phyloP scores from a whole-genome alignment of 108 stramenopile genomes.

The Nannochloropsis oceanica region DNA sequence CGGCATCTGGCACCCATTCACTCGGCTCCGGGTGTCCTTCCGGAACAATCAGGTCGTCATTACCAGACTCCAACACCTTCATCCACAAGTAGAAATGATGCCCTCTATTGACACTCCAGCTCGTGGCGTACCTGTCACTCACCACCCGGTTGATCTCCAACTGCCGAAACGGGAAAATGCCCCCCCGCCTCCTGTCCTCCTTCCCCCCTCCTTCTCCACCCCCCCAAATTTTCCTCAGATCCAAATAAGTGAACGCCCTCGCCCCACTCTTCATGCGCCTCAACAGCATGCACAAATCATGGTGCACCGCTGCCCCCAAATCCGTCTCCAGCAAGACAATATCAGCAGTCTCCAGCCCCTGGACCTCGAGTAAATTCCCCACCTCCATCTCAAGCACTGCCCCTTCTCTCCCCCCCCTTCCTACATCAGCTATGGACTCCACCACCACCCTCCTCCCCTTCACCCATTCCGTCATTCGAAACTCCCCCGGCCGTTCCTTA shows the following conservation, averaged over 20 bases:
- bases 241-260: slow-evolving; percentile 34
- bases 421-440: background rate
- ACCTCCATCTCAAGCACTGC: slow-evolving; percentile 22
- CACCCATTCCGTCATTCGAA: background rate
- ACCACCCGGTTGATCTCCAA: slow-evolving; percentile 30
- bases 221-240: slow-evolving; percentile 32
- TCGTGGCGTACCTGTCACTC: slow-evolving; percentile 38
- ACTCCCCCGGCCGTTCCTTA: background rate
- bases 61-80: slow-evolving; percentile 2
- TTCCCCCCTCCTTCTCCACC: background rate
- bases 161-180: slow-evolving; percentile 4
- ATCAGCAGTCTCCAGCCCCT: slow-evolving; percentile 9
- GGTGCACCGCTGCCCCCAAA: slow-evolving; percentile 6
- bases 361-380: slow-evolving; percentile 27
- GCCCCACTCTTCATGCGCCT: background rate
- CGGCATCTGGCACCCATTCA: background rate
- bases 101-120: slow-evolving; percentile 38
- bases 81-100: slow-evolving; percentile 42
- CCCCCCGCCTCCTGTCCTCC: background rate
- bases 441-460: background rate
- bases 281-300: slow-evolving; percentile 10
- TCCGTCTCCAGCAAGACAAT: slow-evolving; percentile 41
- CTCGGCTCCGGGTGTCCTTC: background rate
- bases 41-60: background rate
- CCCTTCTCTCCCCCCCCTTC: background rate